Conservation (phyloP, 1,284 basidiomycete species). For the Coniferiporia sulphurascens region DNA sequence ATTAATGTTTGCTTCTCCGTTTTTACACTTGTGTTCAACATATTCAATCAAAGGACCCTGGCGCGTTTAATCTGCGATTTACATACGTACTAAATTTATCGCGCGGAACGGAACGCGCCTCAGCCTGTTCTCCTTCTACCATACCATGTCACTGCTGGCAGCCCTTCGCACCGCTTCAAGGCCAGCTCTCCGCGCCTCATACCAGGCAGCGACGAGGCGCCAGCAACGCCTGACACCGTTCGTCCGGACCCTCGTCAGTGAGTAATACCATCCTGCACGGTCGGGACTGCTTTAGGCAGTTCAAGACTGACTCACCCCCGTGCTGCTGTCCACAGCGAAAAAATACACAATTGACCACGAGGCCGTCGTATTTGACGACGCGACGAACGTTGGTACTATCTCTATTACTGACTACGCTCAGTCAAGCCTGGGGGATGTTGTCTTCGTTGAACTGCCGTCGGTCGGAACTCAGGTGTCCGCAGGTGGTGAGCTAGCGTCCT, state of each 20-base stretch:
- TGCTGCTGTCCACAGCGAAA: conserved; percentile 54
- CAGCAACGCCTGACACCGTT: conserved; percentile 7
- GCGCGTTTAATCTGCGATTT: not conserved
- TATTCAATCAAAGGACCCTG: not conserved
- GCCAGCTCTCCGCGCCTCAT: conserved; percentile 4
- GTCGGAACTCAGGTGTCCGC: conserved; percentile 65
- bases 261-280: conserved; percentile 19
- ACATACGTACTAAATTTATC: not conserved
- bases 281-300: not conserved
- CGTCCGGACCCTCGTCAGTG: conserved; percentile 36
- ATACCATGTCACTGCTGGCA: conserved; percentile 13
- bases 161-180: conserved; percentile 13
- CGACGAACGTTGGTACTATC: conserved; percentile 77
- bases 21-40: not conserved
- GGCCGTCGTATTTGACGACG: conserved; percentile 77
- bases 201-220: not conserved
- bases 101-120: conserved; percentile 5
- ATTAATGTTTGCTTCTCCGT: not conserved
- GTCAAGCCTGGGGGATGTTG: conserved; percentile 90
- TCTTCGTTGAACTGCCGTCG: conserved; percentile 90
- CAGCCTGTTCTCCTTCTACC: not conserved
- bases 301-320: not conserved
- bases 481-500: conserved; percentile 55
- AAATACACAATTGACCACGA: conserved; percentile 91
- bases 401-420: conserved; percentile 95